These are phyloP conservation scores for Yamadazyma dushanensis DNA, from an alignment of 1,139 yeast genomes.

Conservation along the genomic window DNA sequence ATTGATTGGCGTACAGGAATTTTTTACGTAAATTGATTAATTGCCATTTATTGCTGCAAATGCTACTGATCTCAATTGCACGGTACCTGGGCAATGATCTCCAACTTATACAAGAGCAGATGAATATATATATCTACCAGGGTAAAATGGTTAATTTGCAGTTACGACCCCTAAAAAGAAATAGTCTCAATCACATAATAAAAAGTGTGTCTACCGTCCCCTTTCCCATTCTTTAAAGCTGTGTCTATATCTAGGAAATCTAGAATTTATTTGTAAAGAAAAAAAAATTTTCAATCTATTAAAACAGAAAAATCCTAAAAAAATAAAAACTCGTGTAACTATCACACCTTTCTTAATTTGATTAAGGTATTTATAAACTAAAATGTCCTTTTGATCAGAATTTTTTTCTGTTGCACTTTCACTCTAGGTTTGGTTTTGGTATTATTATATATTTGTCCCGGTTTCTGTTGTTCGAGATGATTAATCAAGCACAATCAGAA, in stretches of 20 bases:
- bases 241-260: conserved; percentile 6
- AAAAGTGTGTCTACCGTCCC: conserved; percentile 4
- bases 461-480: conserved; percentile 3
- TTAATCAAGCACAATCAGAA: conserved; percentile 9
- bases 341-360: conserved; percentile 17
- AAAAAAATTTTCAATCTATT: conserved; percentile 4
- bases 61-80: no score
- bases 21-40: no score
- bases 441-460: background rate
- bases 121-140: no score
- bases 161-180: no score
- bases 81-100: no score
- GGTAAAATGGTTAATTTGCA: no score
- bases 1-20: no score
- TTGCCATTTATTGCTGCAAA: no score
- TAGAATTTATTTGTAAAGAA: conserved; percentile 4
- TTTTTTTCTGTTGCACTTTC: conserved; percentile 1
- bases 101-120: no score
- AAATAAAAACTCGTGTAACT: conserved; percentile 15
- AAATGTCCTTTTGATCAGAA: conserved; percentile 6
- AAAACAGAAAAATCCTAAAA: conserved; percentile 5
- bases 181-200: background rate
- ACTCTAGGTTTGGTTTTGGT: conserved; percentile 2
- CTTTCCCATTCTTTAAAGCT: conserved; percentile 1
- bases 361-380: conserved; percentile 14